phyloP scores from a whole-genome alignment of 192 early-diverging fungal species.

The Mortierella claussenii region DNA sequence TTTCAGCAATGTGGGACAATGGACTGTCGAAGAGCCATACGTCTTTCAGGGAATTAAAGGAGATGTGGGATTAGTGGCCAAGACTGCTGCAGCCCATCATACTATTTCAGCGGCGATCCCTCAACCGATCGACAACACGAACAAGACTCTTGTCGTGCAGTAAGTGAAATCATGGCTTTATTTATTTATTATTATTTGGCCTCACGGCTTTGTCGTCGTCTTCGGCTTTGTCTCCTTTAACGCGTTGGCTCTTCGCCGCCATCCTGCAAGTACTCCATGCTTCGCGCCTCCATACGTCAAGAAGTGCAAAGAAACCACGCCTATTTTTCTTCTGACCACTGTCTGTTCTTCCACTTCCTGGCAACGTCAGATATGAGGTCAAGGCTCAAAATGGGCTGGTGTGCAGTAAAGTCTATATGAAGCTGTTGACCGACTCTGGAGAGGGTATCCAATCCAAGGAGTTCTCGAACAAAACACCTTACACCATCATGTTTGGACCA shows the following conservation, averaged over 20 bases:
- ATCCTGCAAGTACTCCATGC: not conserved
- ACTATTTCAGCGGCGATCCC: conserved; percentile 82
- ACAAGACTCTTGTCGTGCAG: conserved; percentile 81
- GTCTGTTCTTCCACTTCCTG: no score
- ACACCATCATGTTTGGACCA: conserved; percentile 89
- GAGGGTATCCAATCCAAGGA: conserved; percentile 65
- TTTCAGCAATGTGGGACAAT: conserved; percentile 72
- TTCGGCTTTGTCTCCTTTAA: no score
- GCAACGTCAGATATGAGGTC: conserved; percentile 80
- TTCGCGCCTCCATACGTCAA: no score
- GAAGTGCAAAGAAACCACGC: not conserved
- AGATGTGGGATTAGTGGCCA: conserved; percentile 83
- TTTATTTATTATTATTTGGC: not conserved
- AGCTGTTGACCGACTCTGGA: conserved; percentile 75
- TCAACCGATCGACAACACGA: conserved; percentile 73
- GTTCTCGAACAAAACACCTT: conserved; percentile 86
- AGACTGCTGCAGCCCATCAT: conserved; percentile 83
- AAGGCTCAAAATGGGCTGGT: conserved; percentile 86
- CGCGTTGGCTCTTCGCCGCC: no score
- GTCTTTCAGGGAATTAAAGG: conserved; percentile 67
- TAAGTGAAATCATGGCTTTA: conserved; percentile 33
- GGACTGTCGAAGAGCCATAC: conserved; percentile 77
- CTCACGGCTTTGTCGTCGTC: no score
- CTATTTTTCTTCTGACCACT: not conserved
- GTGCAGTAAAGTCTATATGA: conserved; percentile 93